These are phyloP conservation scores for Lasiodiplodia sp. DNA, from an alignment of 2,329 filamentous ascomycete genomes.

Conservation along the genomic window DNA sequence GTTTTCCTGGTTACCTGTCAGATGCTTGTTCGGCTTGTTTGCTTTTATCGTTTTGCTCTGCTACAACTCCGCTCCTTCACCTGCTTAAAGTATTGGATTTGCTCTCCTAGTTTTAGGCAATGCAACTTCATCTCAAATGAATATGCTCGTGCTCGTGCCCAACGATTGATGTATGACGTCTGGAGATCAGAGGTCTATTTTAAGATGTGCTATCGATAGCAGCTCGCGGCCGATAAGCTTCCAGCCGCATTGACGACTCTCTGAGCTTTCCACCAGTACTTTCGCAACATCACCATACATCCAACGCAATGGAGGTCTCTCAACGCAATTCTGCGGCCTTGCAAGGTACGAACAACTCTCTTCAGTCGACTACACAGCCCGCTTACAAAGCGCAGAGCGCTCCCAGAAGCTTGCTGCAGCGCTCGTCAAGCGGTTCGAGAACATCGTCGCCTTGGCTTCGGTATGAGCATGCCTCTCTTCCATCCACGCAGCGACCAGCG, in stretches of 20 bases:
- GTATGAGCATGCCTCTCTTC: slow-evolving; percentile 41
- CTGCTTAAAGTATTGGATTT: background rate
- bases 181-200: background rate
- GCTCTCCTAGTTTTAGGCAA: slow-evolving; percentile 17
- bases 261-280: slow-evolving; percentile 1
- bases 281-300: background rate
- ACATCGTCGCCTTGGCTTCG: slow-evolving; percentile 61
- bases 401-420: slow-evolving; percentile 50
- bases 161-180: background rate
- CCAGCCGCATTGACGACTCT: background rate
- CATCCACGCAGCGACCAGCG: too few relatives aligned
- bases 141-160: background rate
- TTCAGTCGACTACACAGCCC: background rate
- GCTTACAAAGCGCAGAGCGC: slow-evolving; percentile 39
- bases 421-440: slow-evolving; percentile 61
- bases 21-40: slow-evolving; percentile 12
- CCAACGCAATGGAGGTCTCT: slow-evolving; percentile 48
- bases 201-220: slow-evolving; percentile 9
- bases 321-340: slow-evolving; percentile 52
- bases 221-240: background rate
- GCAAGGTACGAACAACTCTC: slow-evolving; percentile 37
- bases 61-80: slow-evolving; percentile 25
- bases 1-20: background rate
- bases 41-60: slow-evolving; percentile 8
- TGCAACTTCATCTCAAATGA: background rate